These are phyloP conservation scores for Amaranthus palmeri DNA, from an alignment of 148 eudicot genomes.

Conservation along the genomic window DNA sequence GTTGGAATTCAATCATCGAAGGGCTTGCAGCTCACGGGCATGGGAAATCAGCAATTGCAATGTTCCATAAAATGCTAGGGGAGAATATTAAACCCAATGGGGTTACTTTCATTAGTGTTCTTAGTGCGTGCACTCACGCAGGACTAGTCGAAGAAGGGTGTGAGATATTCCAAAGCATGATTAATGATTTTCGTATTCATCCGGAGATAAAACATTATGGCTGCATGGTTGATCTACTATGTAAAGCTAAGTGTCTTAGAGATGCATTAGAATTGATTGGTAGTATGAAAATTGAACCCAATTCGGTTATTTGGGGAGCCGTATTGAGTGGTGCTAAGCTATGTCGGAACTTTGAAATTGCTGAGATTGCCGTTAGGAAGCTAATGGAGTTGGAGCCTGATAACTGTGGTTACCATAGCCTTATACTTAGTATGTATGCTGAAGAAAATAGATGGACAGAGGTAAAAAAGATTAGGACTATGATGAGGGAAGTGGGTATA, in stretches of 20 bases:
- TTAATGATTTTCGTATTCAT: constrained; percentile 22
- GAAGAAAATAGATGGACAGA: constrained; percentile 36
- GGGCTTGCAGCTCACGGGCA: constrained; percentile 43
- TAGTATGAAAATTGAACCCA: constrained; percentile 35
- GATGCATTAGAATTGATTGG: constrained; percentile 30
- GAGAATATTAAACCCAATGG: constrained; percentile 31
- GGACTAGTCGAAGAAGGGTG: constrained; percentile 38
- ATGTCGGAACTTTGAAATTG: constrained; percentile 31
- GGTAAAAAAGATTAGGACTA: constrained; percentile 27
- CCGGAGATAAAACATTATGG: constrained; percentile 43
- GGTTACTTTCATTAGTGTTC: constrained; percentile 38
- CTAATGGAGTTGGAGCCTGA: constrained; percentile 37
- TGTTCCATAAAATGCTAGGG: constrained; percentile 31
- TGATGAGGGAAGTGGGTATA: constrained; percentile 30
- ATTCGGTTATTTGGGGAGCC: constrained; percentile 42
- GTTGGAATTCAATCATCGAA: constrained; percentile 42
- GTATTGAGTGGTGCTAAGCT: constrained; percentile 35
- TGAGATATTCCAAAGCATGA: constrained; percentile 32
- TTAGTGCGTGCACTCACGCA: constrained; percentile 41
- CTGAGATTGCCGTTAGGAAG: constrained; percentile 34
- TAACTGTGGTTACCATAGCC: constrained; percentile 35
- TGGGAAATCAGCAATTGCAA: constrained; percentile 34
- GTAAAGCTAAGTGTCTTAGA: constrained; percentile 35
- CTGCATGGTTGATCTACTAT: constrained; percentile 41
- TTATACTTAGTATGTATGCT: constrained; percentile 32